phyloP scores from a whole-genome alignment of 2,329 filamentous ascomycete genomes.

The Fusarium phyllophilum region DNA sequence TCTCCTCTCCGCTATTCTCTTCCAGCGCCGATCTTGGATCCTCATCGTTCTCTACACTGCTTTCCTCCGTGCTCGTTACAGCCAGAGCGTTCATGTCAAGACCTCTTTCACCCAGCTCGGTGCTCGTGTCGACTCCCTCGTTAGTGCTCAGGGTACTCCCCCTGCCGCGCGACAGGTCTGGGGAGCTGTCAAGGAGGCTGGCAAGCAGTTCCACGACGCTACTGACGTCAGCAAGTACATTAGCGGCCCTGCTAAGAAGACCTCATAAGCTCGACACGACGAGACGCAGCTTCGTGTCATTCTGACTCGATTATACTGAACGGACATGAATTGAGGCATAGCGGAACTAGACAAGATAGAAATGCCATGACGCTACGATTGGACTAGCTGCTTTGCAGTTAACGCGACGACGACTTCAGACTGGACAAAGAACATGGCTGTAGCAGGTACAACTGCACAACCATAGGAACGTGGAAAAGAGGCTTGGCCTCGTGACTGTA shows the following conservation, averaged over 20 bases:
- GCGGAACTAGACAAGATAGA: slow-evolving; percentile 29
- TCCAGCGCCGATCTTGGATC: slow-evolving; percentile 92
- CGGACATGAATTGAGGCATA: slow-evolving; percentile 7
- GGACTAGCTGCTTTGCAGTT: slow-evolving; percentile 30
- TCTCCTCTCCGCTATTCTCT: slow-evolving; percentile 81
- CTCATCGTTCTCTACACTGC: slow-evolving; percentile 85
- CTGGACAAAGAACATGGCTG: slow-evolving; percentile 10
- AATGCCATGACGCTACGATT: slow-evolving; percentile 33
- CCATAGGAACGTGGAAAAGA: slow-evolving; percentile 12
- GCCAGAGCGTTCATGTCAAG: slow-evolving; percentile 94
- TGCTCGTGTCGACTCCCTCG: slow-evolving; percentile 80
- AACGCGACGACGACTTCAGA: slow-evolving; percentile 17
- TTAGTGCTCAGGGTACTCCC: slow-evolving; percentile 87
- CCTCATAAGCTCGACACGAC: slow-evolving; percentile 47
- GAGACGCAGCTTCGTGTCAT: slow-evolving; percentile 2
- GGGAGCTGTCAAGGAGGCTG: slow-evolving; percentile 78
- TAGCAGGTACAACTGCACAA: neutral
- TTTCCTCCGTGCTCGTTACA: slow-evolving; percentile 90
- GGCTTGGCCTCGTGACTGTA: slow-evolving; percentile 8
- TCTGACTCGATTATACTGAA: neutral
- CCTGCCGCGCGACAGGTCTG: slow-evolving; percentile 82
- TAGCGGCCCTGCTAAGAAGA: slow-evolving; percentile 63
- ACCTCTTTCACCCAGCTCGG: slow-evolving; percentile 77
- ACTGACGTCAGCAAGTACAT: slow-evolving; percentile 83
- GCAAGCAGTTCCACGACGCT: slow-evolving; percentile 78